Conservation (phyloP, 208 protist species). For the Crithidia thermophila region DNA sequence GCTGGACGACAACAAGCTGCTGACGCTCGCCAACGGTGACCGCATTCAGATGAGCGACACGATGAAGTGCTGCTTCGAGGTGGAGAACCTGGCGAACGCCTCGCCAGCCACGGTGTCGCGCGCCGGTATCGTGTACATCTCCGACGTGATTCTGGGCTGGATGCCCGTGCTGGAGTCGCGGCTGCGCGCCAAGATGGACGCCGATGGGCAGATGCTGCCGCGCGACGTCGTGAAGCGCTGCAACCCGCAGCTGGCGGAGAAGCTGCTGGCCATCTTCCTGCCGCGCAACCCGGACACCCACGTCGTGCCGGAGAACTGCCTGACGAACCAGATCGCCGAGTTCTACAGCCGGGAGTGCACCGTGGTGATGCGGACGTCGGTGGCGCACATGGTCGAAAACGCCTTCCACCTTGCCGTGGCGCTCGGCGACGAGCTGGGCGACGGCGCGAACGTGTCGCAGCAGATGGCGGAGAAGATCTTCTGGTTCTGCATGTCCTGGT, state of each 20-base stretch:
- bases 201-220: constrained; percentile 82
- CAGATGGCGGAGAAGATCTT: constrained; percentile 92
- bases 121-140: constrained; percentile 98
- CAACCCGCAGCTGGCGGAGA: constrained; percentile 77
- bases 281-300: constrained; percentile 50
- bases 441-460: constrained; percentile 77
- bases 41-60: constrained; percentile 97
- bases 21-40: constrained; percentile 98
- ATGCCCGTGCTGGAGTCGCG: constrained; percentile 85
- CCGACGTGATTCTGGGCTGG: constrained; percentile 96
- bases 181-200: constrained; percentile 65
- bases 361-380: constrained; percentile 86
- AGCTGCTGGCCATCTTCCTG: constrained; percentile 81
- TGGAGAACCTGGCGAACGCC: constrained; percentile 98
- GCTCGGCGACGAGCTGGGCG: constrained; percentile 85
- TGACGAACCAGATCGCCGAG: constrained; percentile 73
- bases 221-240: constrained; percentile 78
- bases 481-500: constrained; percentile 95
- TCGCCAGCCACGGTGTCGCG: constrained; percentile 99
- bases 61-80: constrained; percentile 98
- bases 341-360: constrained; percentile 92
- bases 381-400: constrained; percentile 90
- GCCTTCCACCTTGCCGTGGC: constrained; percentile 92
- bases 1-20: constrained; percentile 98
- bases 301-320: constrained; percentile 31